Percentiles rank a stretch among this genome's conserved stretches.
These are phyloP conservation scores for Salicornia ramosissima DNA, from an alignment of 148 eudicot genomes.

Conservation along the genomic window DNA sequence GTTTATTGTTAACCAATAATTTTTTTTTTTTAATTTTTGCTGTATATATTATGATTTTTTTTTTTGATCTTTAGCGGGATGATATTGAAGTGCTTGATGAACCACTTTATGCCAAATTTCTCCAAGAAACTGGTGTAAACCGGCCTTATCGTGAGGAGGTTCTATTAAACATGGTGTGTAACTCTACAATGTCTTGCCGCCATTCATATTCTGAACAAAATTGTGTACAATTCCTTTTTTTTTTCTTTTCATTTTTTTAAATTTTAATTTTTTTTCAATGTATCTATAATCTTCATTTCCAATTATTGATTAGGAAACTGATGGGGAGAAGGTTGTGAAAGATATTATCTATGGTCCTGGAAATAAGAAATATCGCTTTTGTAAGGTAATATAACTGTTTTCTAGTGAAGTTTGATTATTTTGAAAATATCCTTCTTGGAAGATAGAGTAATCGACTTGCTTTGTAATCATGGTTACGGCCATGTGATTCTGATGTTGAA, in stretches of 20 bases:
- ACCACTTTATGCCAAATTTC: constrained; percentile 76
- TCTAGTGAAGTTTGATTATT: background rate
- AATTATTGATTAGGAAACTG: constrained; percentile 45
- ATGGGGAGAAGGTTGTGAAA: constrained; percentile 75
- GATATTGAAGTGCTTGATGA: constrained; percentile 93
- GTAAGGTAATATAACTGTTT: constrained; percentile 61
- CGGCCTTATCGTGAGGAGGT: constrained; percentile 74
- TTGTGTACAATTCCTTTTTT: background rate
- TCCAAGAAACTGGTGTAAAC: constrained; percentile 55
- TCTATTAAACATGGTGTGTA: constrained; percentile 63
- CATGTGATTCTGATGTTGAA: background rate
- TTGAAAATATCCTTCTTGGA: background rate
- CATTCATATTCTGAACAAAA: background rate
- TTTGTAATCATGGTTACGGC: background rate
- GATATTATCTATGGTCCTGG: constrained; percentile 72
- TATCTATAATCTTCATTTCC: background rate
- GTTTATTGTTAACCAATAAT: background rate
- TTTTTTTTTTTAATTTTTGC: too few species aligned
- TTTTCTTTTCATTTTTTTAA: background rate
- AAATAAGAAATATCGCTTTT: constrained; percentile 70
- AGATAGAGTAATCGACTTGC: background rate
- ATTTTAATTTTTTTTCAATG: background rate
- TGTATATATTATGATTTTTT: background rate
- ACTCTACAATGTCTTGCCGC: background rate
- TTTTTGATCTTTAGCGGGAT: constrained; percentile 51